Evolutionary conservation across 208 protist species (phyloP).

Genomic region (Leishmania gerbilli): DNA sequence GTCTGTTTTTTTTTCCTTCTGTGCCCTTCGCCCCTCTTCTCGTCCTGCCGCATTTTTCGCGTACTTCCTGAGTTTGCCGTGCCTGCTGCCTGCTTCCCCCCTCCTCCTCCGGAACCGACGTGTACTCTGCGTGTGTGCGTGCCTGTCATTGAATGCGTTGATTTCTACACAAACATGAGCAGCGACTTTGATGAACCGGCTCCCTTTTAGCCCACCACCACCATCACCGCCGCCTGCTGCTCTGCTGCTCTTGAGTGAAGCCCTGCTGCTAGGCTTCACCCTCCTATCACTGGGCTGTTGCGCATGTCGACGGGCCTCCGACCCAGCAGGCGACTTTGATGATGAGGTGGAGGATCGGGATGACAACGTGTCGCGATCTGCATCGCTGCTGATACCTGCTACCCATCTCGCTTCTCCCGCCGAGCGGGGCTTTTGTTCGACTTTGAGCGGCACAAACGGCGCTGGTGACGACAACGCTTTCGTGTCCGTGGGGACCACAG

Average conservation of each 20-base stretch:
- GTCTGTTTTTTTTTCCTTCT: neutral
- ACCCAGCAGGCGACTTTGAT: neutral
- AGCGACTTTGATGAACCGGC: neutral
- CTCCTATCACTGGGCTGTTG: conserved; percentile 21
- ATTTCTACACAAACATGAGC: neutral
- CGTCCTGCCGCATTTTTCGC: neutral
- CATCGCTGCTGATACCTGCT: neutral
- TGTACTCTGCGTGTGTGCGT: neutral
- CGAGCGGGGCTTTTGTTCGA: neutral
- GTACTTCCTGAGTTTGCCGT: neutral
- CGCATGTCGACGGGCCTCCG: neutral
- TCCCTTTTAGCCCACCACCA: neutral
- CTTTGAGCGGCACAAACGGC: neutral
- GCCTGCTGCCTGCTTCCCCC: neutral
- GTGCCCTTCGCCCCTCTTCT: neutral
- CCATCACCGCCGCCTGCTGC: neutral
- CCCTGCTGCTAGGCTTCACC: conserved; percentile 13
- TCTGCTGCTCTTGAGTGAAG: conserved; percentile 7
- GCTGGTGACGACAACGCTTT: conserved; percentile 4
- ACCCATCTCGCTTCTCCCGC: neutral
- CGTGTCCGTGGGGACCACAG: neutral
- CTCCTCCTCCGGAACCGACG: neutral
- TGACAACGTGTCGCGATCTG: neutral
- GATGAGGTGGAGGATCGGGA: neutral
- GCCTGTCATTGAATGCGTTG: neutral